Conservation (phyloP, 129 eudicot genomes). For the Pittosporum tobira region DNA sequence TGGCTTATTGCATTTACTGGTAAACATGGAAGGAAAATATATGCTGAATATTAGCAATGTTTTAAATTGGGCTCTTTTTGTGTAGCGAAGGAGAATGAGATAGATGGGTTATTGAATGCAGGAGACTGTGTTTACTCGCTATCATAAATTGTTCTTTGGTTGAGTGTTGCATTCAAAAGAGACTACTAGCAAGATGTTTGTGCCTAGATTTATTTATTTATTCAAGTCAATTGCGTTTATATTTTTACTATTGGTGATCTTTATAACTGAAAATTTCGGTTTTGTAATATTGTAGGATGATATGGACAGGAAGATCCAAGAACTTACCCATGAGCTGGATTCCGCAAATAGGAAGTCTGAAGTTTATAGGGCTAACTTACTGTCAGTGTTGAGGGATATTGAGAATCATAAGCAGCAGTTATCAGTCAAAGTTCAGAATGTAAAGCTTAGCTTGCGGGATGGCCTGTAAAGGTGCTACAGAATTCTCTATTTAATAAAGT, state of each 20-base stretch:
- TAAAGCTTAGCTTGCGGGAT: conserved; percentile 47
- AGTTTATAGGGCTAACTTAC: conserved; percentile 47
- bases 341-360: conserved; percentile 41
- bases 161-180: background rate
- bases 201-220: background rate
- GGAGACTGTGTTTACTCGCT: background rate
- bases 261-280: background rate
- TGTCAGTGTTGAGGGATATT: conserved; percentile 49
- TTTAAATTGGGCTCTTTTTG: too few species aligned
- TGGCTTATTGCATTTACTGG: too few species aligned
- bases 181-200: background rate
- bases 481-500: background rate
- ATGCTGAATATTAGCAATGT: too few species aligned
- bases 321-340: conserved; percentile 45
- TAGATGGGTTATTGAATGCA: background rate
- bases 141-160: background rate
- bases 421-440: conserved; percentile 49
- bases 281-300: conserved; percentile 43
- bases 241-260: background rate
- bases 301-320: conserved; percentile 41
- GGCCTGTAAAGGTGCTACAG: conserved; percentile 24
- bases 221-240: background rate
- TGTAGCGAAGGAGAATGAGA: too few species aligned
- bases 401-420: conserved; percentile 62
- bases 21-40: too few species aligned